Evolutionary conservation across 1,139 yeast genomes (phyloP).

Genomic region (Protomyces macrosporus): DNA sequence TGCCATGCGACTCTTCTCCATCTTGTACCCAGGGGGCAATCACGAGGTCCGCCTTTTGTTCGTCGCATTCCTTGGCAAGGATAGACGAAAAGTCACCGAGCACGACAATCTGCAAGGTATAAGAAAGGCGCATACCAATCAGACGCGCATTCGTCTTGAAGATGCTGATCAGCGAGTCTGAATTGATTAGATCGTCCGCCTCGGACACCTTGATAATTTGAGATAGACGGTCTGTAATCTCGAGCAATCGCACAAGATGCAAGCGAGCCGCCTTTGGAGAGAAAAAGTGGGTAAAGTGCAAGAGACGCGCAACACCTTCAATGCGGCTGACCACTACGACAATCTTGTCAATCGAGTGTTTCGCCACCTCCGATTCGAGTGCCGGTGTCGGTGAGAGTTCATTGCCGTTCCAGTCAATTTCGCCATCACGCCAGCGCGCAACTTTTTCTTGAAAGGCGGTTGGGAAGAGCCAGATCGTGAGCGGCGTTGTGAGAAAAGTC

Average conservation of each 20-base stretch:
- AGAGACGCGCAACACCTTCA: conserved; percentile 25
- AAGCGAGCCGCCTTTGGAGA: not conserved
- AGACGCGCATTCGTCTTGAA: conserved; percentile 25
- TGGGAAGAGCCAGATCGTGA: conserved; percentile 57
- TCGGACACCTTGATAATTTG: conserved; percentile 29
- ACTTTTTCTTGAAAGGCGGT: conserved; percentile 44
- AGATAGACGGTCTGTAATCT: conserved; percentile 30
- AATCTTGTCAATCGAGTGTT: not conserved
- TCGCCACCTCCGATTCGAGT: not conserved
- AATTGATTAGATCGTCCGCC: conserved; percentile 21
- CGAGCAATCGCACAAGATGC: conserved; percentile 26
- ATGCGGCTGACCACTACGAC: conserved; percentile 26
- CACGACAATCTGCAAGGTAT: conserved; percentile 27
- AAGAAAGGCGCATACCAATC: conserved; percentile 19
- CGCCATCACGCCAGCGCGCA: conserved; percentile 43
- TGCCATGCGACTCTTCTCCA: conserved; percentile 21
- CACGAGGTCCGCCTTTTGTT: conserved; percentile 22
- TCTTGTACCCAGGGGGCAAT: conserved; percentile 28
- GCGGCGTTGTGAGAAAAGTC: conserved; percentile 69
- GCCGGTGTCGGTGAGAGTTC: not conserved
- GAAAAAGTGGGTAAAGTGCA: conserved; percentile 26
- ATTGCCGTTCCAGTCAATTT: conserved; percentile 42
- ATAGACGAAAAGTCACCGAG: conserved; percentile 15
- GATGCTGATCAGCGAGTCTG: conserved; percentile 27
- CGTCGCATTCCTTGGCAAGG: conserved; percentile 11